Evolutionary conservation across 2,329 filamentous ascomycete genomes (phyloP).

Genomic region (Cladophialophora psammophila): DNA sequence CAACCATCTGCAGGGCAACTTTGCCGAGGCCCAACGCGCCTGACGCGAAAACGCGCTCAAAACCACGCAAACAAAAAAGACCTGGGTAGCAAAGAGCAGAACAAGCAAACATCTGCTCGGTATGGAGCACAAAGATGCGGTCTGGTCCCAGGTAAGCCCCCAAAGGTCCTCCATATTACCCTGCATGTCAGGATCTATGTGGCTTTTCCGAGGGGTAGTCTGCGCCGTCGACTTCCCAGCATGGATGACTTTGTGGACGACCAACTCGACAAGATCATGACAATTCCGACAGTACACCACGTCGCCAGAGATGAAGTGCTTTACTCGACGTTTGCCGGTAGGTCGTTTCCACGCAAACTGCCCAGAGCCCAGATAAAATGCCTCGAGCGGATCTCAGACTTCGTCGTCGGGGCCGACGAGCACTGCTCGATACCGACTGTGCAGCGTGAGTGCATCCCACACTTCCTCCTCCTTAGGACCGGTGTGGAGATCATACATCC

Average conservation of each 20-base stretch:
- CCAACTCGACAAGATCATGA: not conserved
- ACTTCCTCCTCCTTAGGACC: not conserved
- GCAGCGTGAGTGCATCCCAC: not conserved
- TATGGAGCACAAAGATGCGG: not conserved
- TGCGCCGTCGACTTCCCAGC: not conserved
- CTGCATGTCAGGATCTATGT: not conserved
- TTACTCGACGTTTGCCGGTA: not conserved
- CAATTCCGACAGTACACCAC: not conserved
- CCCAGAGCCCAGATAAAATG: not conserved
- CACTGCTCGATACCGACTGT: not conserved
- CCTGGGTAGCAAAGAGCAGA: not conserved
- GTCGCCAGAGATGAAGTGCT: not conserved
- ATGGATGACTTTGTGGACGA: not conserved
- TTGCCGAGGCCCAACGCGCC: constrained; percentile 9
- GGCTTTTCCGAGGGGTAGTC: not conserved
- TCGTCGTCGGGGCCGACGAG: not conserved
- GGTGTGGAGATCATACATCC: not conserved
- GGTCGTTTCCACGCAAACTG: not conserved
- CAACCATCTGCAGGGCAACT: constrained; percentile 1
- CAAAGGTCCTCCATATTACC: not conserved
- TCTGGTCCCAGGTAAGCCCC: not conserved
- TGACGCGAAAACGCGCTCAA: not conserved
- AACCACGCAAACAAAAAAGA: not conserved
- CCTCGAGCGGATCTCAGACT: not conserved
- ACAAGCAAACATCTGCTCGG: too few species aligned